These are phyloP conservation scores for Cyclotella atomus DNA, from an alignment of 108 stramenopile species.

Conservation along the genomic window DNA sequence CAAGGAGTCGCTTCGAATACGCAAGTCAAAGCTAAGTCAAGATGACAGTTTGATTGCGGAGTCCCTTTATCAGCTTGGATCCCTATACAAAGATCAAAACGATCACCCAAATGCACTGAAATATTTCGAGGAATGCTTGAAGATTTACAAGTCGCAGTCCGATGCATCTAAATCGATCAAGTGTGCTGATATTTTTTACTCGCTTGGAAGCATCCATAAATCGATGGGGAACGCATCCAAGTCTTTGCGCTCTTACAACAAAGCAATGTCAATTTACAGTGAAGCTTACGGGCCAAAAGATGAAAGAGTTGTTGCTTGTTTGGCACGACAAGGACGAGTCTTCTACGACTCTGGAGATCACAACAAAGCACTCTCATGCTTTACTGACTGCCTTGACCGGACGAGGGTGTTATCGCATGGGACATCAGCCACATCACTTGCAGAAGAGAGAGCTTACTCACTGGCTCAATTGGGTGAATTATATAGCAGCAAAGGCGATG, in stretches of 20 bases:
- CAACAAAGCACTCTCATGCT: conserved; percentile 43
- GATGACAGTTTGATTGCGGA: conserved; percentile 47
- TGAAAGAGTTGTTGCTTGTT: conserved; percentile 28
- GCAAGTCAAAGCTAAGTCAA: conserved; percentile 38
- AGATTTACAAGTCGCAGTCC: conserved; percentile 37
- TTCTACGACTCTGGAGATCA: conserved; percentile 23
- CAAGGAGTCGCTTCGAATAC: conserved; percentile 51
- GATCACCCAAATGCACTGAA: conserved; percentile 44
- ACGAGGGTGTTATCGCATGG: conserved; percentile 23
- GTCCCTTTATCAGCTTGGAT: conserved; percentile 43
- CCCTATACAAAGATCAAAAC: conserved; percentile 27
- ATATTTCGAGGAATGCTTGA: conserved; percentile 49
- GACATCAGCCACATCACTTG: conserved; percentile 1
- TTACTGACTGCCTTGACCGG: conserved; percentile 39
- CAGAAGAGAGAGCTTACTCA: conserved; percentile 44
- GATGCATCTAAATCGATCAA: conserved; percentile 7
- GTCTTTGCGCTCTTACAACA: conserved; percentile 48
- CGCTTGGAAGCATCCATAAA: conserved; percentile 45
- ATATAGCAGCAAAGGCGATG: conserved; percentile 29
- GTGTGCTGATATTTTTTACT: conserved; percentile 39
- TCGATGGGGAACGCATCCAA: conserved; percentile 34
- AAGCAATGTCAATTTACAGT: conserved; percentile 37
- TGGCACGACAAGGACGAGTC: conserved; percentile 36
- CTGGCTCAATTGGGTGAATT: conserved; percentile 27
- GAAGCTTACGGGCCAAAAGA: conserved; percentile 29